Evolutionary conservation across 2,329 filamentous ascomycete genomes (phyloP), one percentile per base, ranked within the genome.

Genomic region (Ophiosphaerella herpotricha): DNA sequence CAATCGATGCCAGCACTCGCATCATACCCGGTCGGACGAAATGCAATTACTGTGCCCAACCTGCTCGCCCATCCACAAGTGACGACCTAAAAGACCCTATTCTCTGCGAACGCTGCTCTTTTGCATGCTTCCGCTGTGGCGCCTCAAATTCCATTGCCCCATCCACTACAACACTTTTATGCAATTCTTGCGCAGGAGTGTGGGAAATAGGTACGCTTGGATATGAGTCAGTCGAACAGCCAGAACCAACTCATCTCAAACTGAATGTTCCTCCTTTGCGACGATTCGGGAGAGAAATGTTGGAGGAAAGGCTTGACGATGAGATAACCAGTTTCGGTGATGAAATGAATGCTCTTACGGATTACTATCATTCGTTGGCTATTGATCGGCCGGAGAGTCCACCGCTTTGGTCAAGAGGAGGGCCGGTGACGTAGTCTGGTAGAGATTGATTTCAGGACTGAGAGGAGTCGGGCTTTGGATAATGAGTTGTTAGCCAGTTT

Each of bases 71-170:
- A 0, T 48, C 56, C 29, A n/a, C 18, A 7, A 41, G 50, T n/a
- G 38, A 42, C 1, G 33, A 44, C 2, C 7, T 34, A 5, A 38
- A 52, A n/a, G 32, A 23, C 5, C 11, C 26, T 3, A 33, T 52
- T 3, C 48, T 74, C 5, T 79, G 77, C 50, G 75, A 77, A 53
- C 64, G 66, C 14, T 78, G 76, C 54, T 60, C 58, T 4, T 78
- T 78, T 48, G 50, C 64, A 0, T 79, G 77, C 54, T 73, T 77
- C 41, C 64, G 75, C 1, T 79, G 77, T 42, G 70, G 68, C 1
- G 38, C 34, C 3, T 42, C 13, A 1, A 67, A 58, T 6, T 31
- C 39, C 1, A 39, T 75, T 3, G 51, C 51, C 1, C 40, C 58
- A 1, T 46, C 51, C 6, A 60, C 57, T 0, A 56, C 55, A 0